Evolutionary conservation across 2,329 filamentous ascomycete species (phyloP), one percentile per base, ranked within the genome.

Genomic region (Colletotrichum gigasporum): DNA sequence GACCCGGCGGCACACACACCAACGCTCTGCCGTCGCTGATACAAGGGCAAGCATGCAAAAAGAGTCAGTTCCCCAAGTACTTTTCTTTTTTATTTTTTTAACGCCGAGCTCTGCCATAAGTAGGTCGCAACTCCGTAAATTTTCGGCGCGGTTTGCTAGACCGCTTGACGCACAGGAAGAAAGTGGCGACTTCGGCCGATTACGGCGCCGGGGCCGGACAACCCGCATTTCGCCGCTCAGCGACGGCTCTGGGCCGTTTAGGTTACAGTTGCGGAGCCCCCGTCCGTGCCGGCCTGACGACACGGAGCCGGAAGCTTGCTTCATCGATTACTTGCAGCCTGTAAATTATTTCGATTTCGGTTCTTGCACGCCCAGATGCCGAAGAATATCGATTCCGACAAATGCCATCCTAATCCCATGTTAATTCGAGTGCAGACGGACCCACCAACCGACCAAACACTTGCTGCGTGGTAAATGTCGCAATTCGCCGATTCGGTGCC

Each of bases 401-500:
- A n/a, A n/a, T 24, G 39, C 6, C 3, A 42, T 20, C 8, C 39
- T 51, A 12, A 28, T 10, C 39, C 14, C 20, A 16, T 11, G 28
- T 30, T 28, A 35, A 20, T 3, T 22, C 2, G 30, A 35, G 1
- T 20, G n/a, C 18, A 24, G 12, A 54, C 16, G 16, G 39, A 14
- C 47, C 61, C 55, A 63, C 55, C 9, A n/a, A 2, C 20, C 24
- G 9, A 9, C 26, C 20, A 58, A 24, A 30, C 5, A 26, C 4
- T 5, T 14, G n/a, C n/a, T n/a, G n/a, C n/a, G n/a, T n/a, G n/a
- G n/a, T n/a, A 24, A 34, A 47, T 51, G 54, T 48, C 41, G 41
- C 48, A 30, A 50, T 50, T 28, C 12, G 62, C 62, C 62, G 62
- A 61, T 22, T 61, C 62, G 62, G 62, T 50, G 20, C 62, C 62